phyloP scores from a whole-genome alignment of 768 basidiomycete genomes.

The Phlebiopsis flavidoalba region DNA sequence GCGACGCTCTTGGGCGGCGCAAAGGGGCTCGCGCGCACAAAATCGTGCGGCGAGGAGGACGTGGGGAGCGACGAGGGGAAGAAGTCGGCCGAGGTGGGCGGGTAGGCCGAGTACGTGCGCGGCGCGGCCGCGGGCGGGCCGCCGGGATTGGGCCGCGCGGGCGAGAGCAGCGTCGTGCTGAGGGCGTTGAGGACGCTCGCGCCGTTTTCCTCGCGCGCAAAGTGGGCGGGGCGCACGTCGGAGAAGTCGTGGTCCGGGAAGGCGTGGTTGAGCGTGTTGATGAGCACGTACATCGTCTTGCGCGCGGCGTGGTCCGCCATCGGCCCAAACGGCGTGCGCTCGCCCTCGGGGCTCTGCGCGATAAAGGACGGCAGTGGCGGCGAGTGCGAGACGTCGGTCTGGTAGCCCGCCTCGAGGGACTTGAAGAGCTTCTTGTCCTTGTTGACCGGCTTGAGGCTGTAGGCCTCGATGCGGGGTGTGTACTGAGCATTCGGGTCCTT shows the following conservation, averaged over 20 bases:
- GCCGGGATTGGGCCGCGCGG: conserved; percentile 53
- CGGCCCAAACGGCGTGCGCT: conserved; percentile 86
- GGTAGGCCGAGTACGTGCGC: conserved; percentile 83
- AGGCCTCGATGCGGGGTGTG: conserved; percentile 93
- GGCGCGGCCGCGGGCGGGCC: conserved; percentile 40
- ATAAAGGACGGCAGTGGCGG: conserved; percentile 84
- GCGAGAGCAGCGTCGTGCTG: conserved; percentile 76
- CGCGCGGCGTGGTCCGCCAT: conserved; percentile 79
- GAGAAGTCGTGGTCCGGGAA: conserved; percentile 99
- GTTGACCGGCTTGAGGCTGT: conserved; percentile 96
- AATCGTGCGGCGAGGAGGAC: conserved; percentile 63
- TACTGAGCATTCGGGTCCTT: conserved; percentile 83
- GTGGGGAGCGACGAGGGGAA: conserved; percentile 74
- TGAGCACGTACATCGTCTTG: conserved; percentile 94
- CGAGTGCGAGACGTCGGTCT: conserved; percentile 74
- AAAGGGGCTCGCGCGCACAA: conserved; percentile 51
- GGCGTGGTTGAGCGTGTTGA: conserved; percentile 93
- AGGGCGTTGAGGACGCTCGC: conserved; percentile 80
- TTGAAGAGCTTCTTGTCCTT: conserved; percentile 97
- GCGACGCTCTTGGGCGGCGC: conserved; percentile 70
- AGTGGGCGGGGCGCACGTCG: conserved; percentile 84
- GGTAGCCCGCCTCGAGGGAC: conserved; percentile 82
- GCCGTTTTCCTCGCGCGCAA: conserved; percentile 71
- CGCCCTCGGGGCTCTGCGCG: conserved; percentile 55
- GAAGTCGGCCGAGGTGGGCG: conserved; percentile 64